These are phyloP conservation scores for Pseudogymnoascus sp. DNA, from an alignment of 2,329 filamentous ascomycete species.

Conservation along the genomic window DNA sequence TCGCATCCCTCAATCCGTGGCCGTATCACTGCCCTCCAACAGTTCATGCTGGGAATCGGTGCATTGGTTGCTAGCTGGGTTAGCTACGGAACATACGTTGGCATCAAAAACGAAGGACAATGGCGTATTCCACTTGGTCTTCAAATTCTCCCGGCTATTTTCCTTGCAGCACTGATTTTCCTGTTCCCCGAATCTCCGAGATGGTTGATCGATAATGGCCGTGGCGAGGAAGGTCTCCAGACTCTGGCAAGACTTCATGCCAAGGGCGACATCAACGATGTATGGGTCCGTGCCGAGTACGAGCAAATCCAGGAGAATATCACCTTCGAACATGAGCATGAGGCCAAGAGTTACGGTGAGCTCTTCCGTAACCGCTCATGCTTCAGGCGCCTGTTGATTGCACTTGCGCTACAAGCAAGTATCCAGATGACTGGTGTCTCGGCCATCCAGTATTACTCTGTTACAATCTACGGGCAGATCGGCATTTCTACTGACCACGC, in stretches of 20 bases:
- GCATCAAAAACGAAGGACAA: constrained; percentile 5
- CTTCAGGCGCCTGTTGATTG: constrained; percentile 56
- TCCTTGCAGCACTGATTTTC: constrained; percentile 49
- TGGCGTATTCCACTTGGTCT: constrained; percentile 37
- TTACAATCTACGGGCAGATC: constrained; percentile 49
- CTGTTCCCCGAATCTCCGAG: constrained; percentile 51
- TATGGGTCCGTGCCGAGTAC: constrained; percentile 56
- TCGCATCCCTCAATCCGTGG: constrained; percentile 72
- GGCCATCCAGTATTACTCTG: constrained; percentile 56
- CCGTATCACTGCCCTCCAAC: constrained; percentile 63
- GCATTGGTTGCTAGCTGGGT: constrained; percentile 66
- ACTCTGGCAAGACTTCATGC: constrained; percentile 53
- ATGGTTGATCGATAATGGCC: constrained; percentile 56
- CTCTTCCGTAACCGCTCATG: constrained; percentile 50
- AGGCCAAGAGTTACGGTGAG: constrained; percentile 54
- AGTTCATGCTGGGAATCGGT: constrained; percentile 76
- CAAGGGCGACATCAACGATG: constrained; percentile 47
- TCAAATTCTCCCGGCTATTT: constrained; percentile 50
- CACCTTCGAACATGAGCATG: constrained; percentile 50
- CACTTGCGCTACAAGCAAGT: constrained; percentile 51
- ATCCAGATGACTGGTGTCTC: constrained; percentile 60
- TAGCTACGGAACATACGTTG: constrained; percentile 47
- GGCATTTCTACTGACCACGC: constrained; percentile 49
- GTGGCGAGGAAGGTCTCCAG: constrained; percentile 44
- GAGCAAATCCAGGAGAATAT: constrained; percentile 57